Conservation (phyloP, 2,329 filamentous ascomycete genomes). For the Diplodia scrobiculata region DNA sequence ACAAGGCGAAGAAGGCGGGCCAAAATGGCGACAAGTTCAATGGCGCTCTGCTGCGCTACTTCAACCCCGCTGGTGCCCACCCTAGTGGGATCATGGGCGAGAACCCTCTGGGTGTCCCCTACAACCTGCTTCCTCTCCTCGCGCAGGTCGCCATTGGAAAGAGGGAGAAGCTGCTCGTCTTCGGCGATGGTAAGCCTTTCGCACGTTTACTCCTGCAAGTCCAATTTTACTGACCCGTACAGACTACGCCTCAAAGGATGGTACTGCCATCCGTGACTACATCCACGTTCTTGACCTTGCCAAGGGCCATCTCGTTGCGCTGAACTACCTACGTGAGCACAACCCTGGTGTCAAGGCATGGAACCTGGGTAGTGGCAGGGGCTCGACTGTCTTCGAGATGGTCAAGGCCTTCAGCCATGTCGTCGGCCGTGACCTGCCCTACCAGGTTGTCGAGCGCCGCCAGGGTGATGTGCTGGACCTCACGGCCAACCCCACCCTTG, state of each 20-base stretch:
- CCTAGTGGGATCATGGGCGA: conserved; percentile 97
- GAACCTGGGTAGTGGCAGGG: conserved; percentile 93
- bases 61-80: conserved; percentile 95
- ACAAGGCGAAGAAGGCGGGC: conserved; percentile 76
- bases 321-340: conserved; percentile 83
- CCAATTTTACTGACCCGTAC: neutral
- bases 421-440: conserved; percentile 81
- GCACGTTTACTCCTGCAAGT: neutral
- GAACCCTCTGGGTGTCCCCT: conserved; percentile 92
- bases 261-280: conserved; percentile 95
- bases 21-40: conserved; percentile 76
- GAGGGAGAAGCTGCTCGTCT: conserved; percentile 89
- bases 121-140: conserved; percentile 90
- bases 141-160: conserved; percentile 96
- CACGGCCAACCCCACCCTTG: conserved; percentile 84
- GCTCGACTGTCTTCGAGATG: conserved; percentile 96
- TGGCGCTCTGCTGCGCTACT: conserved; percentile 89
- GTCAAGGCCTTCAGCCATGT: conserved; percentile 89
- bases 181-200: conserved; percentile 73
- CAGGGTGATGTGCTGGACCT: conserved; percentile 91
- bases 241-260: conserved; percentile 91
- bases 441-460: conserved; percentile 80
- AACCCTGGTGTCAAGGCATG: conserved; percentile 90
- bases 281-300: conserved; percentile 94
- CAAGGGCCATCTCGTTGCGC: conserved; percentile 79